phyloP scores from a whole-genome alignment of 192 early-diverging fungal genomes.

The Physocladia obscura region DNA sequence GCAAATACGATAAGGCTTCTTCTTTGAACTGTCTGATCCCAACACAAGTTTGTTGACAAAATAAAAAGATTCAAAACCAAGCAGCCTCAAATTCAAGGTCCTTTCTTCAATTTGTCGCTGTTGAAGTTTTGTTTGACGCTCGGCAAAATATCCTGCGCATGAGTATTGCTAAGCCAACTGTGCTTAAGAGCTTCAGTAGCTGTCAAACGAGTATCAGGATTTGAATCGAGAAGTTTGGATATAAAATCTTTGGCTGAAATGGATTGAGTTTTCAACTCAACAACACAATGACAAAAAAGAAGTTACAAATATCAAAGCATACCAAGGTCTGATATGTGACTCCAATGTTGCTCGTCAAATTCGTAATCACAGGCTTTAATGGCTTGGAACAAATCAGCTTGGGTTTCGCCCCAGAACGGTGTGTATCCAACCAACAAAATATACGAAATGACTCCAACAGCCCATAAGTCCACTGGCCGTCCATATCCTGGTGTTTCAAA shows the following conservation, averaged over 20 bases:
- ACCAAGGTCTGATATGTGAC: no score
- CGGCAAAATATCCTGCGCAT: conserved; percentile 52
- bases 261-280: no score
- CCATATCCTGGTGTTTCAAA: conserved; percentile 68
- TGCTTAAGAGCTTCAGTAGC: conserved; percentile 44
- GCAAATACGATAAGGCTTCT: no score
- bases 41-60: no score
- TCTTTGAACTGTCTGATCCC: no score
- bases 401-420: conserved; percentile 52
- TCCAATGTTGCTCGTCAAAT: no score
- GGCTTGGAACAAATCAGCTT: conserved; percentile 57
- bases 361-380: conserved; percentile 70
- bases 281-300: no score
- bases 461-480: conserved; percentile 48
- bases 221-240: conserved; percentile 56
- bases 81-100: no score
- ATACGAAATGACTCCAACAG: conserved; percentile 66
- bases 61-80: no score
- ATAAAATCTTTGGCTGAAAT: conserved; percentile 84
- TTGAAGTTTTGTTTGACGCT: conserved; percentile 65
- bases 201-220: conserved; percentile 67
- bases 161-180: conserved; percentile 42
- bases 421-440: conserved; percentile 57
- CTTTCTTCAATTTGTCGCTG: conserved; percentile 57
- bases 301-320: conserved; percentile 1